Evolutionary conservation across 768 basidiomycete species (phyloP), one percentile per base, ranked within the genome.

Genomic region (Ramaria sp.): DNA sequence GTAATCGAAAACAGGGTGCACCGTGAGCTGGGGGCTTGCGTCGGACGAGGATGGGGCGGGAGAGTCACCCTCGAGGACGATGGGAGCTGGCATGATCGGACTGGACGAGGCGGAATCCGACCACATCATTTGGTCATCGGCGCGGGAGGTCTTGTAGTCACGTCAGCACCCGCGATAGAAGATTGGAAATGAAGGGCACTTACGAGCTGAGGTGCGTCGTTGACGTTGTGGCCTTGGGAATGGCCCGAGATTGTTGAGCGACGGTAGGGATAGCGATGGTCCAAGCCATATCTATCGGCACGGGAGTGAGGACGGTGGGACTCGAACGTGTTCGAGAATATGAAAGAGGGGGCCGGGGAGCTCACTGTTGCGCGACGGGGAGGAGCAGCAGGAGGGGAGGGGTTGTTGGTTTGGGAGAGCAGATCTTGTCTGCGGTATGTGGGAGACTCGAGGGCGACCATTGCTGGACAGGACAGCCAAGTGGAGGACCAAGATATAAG

Each of bases 201-300:
- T 47, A 47, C 45, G 1, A 47, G 25, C 5, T 25, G 45, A n/a
- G 45, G 28, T 5, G 45, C 45, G n/a, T 47, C 28, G 45, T 47
- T 47, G 45, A 47, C 45, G n/a, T 47, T 24, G 25, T 47, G 45
- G 25, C 45, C 45, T 30, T 50, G 48, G 18, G 48, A 5, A n/a
- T 50, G 48, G 8, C 48, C 48, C 9, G 48, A 50, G 48, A 50
- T 10, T 22, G 48, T 50, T 13, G 15, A 37, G 28, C 48, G 48
- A 50, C 48, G 48, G 32, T 37, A 32, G 16, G 48, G 48, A 22
- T 36, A 32, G 28, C 12, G 18, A 1, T 13, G n/a, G 28, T 24
- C 34, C 6, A n/a, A 50, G 27, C 48, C 32, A 30, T 27, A 47
- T 27, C 45, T 16, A 2, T 47, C 45, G 10, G 18, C n/a, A 12